A percentile compares a stretch with the other conserved stretches of the same genome.
phyloP scores from a whole-genome alignment of 306 rosid species.

The Ochetophila trinervis region DNA sequence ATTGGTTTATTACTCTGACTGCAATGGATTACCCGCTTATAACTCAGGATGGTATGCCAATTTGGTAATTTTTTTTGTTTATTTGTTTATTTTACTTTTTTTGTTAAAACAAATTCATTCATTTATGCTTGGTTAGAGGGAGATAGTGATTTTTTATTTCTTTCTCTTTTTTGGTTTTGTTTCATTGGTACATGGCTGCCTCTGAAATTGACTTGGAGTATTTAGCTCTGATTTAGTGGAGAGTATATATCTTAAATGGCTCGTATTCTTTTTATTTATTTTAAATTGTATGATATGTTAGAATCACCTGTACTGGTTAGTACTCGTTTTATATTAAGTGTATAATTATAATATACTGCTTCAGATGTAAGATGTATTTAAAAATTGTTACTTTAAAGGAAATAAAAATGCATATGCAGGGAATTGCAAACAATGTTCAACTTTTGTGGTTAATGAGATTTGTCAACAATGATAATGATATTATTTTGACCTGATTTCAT shows the following conservation, averaged over 20 bases:
- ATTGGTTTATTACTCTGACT: slow-evolving; percentile 84
- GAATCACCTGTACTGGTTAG: no score
- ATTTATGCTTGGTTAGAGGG: neutral
- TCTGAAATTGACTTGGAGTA: neutral
- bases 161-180: no score
- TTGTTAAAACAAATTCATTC: neutral
- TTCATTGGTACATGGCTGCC: no score
- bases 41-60: slow-evolving; percentile 86
- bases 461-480: neutral
- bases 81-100: neutral
- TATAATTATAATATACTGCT: neutral
- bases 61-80: slow-evolving; percentile 25
- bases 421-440: neutral
- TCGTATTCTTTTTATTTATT: neutral
- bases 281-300: no score
- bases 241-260: neutral
- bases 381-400: no score
- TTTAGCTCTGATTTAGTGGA: neutral
- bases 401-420: neutral
- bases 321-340: no score
- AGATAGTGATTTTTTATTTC: neutral
- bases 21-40: slow-evolving; percentile 85
- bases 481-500: neutral
- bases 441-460: neutral
- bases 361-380: neutral